A percentile compares a stretch with the other conserved stretches of the same genome.
These are phyloP conservation scores for Cantharellus anzutake DNA, from an alignment of 768 basidiomycete species.

Conservation along the genomic window DNA sequence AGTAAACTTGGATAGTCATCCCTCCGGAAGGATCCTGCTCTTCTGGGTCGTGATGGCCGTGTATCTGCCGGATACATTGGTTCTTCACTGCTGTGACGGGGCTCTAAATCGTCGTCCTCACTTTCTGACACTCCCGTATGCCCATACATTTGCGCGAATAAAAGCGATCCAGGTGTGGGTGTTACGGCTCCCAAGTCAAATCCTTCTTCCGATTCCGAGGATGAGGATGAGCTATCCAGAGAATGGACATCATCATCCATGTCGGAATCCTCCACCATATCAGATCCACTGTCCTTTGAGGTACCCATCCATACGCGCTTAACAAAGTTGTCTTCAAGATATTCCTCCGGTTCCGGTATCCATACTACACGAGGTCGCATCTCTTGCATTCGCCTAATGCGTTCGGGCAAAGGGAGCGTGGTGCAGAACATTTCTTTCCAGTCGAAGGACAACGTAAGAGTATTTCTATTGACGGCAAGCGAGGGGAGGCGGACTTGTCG, in stretches of 20 bases:
- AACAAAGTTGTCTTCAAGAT: neutral
- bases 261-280: neutral
- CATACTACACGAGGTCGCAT: neutral
- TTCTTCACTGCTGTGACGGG: too few relatives aligned
- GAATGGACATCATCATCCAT: neutral
- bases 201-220: neutral
- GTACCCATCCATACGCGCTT: neutral
- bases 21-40: too few relatives aligned
- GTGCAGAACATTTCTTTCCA: neutral
- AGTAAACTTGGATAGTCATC: too few relatives aligned
- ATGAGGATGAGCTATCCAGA: neutral
- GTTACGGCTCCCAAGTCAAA: too few relatives aligned
- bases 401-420: neutral
- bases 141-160: too few relatives aligned
- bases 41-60: too few relatives aligned
- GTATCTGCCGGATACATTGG: too few relatives aligned
- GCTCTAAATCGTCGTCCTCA: too few relatives aligned
- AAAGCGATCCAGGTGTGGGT: too few relatives aligned
- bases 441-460: neutral
- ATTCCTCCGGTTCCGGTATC: neutral
- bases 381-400: neutral
- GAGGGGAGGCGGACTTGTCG: neutral
- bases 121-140: too few relatives aligned
- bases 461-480: neutral
- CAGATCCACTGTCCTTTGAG: neutral